Evolutionary conservation across 192 early-diverging fungal species (phyloP), one percentile per base, ranked within the genome.

Genomic region (Podila epigama): DNA sequence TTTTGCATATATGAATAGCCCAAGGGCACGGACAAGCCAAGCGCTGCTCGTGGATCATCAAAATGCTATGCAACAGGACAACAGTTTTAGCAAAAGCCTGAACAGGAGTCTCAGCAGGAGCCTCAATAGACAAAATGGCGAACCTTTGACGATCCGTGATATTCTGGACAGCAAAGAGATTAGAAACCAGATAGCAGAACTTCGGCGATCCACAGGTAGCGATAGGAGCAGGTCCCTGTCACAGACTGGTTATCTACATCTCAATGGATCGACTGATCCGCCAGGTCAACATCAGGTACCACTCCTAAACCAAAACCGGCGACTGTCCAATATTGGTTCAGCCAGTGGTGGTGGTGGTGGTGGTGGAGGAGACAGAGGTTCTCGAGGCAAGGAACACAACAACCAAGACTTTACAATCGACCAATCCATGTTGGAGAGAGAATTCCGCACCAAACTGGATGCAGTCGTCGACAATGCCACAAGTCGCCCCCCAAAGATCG

Each of bases 181-280:
- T 9, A 54, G 71, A 33, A 60, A 75, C 60, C 51, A 75, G 27
- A 62, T 75, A 6, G 53, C 63, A 6, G 70, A 75, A n/a, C n/a
- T 67, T 7, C 37, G 65, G 10, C 52, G 52, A 31, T 75, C 71
- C 28, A 52, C 60, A 27, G 62, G 58, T 25, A 75, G 70, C 40
- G 62, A 54, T 15, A 6, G 34, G 4, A 52, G 51, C 27, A 7
- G n/a, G 20, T 48, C 44, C 3, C 20, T 22, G 15, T 48, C 20
- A 9, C 25, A n/a, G n/a, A n/a, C n/a, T n/a, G n/a, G n/a, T n/a
- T n/a, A n/a, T n/a, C n/a, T n/a, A n/a, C n/a, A n/a, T n/a, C n/a
- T n/a, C n/a, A n/a, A n/a, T n/a, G n/a, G n/a, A n/a, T n/a, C n/a
- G n/a, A n/a, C n/a, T n/a, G n/a, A n/a, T n/a, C n/a, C n/a, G n/a